Conservation (phyloP, 345 rosid species). For the Erodium maritimum region DNA sequence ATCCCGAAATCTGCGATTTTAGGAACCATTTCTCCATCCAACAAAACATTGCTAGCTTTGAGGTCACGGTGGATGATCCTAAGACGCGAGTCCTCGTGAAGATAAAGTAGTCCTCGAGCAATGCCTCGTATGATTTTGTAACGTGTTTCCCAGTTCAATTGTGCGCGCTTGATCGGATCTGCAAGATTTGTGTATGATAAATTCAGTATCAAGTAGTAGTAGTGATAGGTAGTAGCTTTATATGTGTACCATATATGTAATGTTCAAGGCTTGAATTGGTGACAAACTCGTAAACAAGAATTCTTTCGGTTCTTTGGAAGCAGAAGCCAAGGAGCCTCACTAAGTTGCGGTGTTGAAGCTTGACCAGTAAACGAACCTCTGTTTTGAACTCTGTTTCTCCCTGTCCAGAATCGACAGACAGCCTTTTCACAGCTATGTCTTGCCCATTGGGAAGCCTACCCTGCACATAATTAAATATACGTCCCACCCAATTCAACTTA, state of each 20-base stretch:
- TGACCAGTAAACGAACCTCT: constrained; percentile 13
- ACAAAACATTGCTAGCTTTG: constrained; percentile 21
- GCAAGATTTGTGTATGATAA: no score
- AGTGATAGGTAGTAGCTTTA: not conserved
- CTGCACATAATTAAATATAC: not conserved
- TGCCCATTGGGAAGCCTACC: not conserved
- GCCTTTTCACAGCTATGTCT: constrained; percentile 12
- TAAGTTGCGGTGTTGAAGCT: constrained; percentile 28
- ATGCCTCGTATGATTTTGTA: constrained; percentile 15
- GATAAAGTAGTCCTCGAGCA: constrained; percentile 18
- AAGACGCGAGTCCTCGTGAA: constrained; percentile 15
- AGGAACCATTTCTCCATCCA: constrained; percentile 15
- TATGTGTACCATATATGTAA: constrained; percentile 12
- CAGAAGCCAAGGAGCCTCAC: constrained; percentile 36
- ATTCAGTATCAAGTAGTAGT: no score
- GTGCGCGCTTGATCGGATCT: constrained; percentile 5
- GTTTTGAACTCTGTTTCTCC: constrained; percentile 15
- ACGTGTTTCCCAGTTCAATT: constrained; percentile 13
- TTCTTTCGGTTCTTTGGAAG: constrained; percentile 28
- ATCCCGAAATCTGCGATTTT: constrained; percentile 23
- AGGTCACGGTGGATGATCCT: constrained; percentile 20
- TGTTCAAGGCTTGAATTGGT: constrained; percentile 16
- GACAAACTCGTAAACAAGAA: constrained; percentile 34
- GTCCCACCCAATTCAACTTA: no score
- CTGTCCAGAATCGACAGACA: constrained; percentile 9